Percentiles rank a stretch among this genome's conserved stretches.
These are phyloP conservation scores for Heterobasidion parviporum DNA, from an alignment of 1,284 basidiomycete species.

Conservation along the genomic window DNA sequence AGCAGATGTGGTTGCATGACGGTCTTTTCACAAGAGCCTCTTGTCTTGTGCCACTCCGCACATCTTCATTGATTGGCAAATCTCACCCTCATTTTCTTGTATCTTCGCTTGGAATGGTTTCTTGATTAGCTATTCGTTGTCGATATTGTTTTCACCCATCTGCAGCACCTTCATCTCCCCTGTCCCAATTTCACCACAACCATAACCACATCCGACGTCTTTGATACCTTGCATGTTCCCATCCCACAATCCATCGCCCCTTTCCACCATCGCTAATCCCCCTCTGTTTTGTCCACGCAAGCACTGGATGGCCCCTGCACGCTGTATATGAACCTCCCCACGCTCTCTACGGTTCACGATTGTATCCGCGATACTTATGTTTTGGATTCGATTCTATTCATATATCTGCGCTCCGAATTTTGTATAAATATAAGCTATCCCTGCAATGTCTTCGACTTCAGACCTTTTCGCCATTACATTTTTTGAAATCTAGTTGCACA, in stretches of 20 bases:
- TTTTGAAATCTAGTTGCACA: too few relatives aligned
- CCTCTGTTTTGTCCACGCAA: neutral
- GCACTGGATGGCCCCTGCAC: too few relatives aligned
- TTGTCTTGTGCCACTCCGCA: too few relatives aligned
- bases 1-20: constrained; percentile 69
- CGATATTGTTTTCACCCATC: neutral
- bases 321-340: too few relatives aligned
- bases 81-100: constrained; percentile 4
- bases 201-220: neutral
- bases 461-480: neutral
- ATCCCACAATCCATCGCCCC: neutral
- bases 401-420: constrained; percentile 6
- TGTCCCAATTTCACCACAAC: neutral
- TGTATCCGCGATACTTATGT: constrained; percentile 8
- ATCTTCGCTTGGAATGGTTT: constrained; percentile 1
- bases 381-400: constrained; percentile 3
- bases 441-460: neutral
- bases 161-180: neutral
- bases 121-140: constrained; percentile 3
- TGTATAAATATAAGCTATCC: neutral
- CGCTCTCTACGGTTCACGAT: too few relatives aligned
- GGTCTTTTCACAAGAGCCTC: neutral
- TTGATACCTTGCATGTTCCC: constrained; percentile 1
- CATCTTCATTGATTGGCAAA: neutral
- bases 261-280: neutral